These are phyloP conservation scores for Ascochyta koolunga DNA, from an alignment of 2,329 filamentous ascomycete genomes.

Conservation along the genomic window DNA sequence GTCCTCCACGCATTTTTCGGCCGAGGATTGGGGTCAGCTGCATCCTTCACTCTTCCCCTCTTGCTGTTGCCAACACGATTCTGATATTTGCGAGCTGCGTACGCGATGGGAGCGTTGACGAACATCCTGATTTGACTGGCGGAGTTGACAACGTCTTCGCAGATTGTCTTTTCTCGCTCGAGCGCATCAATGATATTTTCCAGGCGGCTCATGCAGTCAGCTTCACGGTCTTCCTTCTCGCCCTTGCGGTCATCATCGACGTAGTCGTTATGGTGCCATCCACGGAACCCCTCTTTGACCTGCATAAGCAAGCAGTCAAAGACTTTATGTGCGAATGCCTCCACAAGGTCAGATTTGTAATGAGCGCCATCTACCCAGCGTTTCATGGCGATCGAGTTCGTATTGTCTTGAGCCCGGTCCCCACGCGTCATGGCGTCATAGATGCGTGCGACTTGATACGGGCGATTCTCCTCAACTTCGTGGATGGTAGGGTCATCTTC, in stretches of 20 bases:
- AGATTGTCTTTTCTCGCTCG: conserved; percentile 45
- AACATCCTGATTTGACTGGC: conserved; percentile 47
- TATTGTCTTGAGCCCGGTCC: conserved; percentile 40
- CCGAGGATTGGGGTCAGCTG: conserved; percentile 3
- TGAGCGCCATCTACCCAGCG: conserved; percentile 41
- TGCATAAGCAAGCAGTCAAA: conserved; percentile 41
- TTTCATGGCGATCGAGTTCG: conserved; percentile 39
- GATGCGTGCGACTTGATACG: conserved; percentile 34
- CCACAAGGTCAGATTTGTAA: conserved; percentile 37
- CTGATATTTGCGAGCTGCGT: conserved; percentile 41
- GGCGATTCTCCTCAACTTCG: conserved; percentile 25
- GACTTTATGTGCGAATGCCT: conserved; percentile 43
- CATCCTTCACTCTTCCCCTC: conserved; percentile 31
- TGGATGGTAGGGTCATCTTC: conserved; percentile 30
- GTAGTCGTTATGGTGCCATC: conserved; percentile 46
- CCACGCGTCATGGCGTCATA: conserved; percentile 43
- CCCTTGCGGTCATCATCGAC: conserved; percentile 43
- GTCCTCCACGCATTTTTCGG: conserved; percentile 18
- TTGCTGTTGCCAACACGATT: conserved; percentile 46
- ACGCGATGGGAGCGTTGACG: conserved; percentile 44
- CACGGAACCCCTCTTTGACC: conserved; percentile 40
- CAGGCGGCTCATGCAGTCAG: conserved; percentile 36
- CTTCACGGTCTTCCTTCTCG: conserved; percentile 41
- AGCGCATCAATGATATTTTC: conserved; percentile 40
- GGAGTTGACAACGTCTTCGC: conserved; percentile 46